A percentile compares a stretch with the other conserved stretches of the same genome.
Evolutionary conservation across 768 basidiomycete genomes (phyloP).

Genomic region (Rhizopogon vesiculosus): DNA sequence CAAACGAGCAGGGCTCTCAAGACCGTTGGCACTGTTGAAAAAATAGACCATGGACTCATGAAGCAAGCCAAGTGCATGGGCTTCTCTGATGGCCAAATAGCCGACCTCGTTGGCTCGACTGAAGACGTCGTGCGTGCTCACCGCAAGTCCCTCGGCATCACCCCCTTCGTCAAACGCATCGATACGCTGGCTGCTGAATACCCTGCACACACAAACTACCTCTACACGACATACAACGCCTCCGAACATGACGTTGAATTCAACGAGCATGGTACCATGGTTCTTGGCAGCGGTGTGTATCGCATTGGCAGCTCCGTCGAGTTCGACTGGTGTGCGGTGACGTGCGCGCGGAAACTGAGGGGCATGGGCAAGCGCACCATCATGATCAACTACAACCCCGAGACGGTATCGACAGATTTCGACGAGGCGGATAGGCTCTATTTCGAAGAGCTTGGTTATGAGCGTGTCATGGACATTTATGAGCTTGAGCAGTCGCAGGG

Average conservation of each 20-base stretch:
- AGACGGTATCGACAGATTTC: conserved; percentile 98
- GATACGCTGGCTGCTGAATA: conserved; percentile 99
- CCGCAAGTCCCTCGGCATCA: conserved; percentile 84
- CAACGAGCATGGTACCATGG: conserved; percentile 98
- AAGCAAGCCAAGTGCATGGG: conserved; percentile 89
- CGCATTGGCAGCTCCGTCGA: conserved; percentile 98
- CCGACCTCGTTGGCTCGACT: conserved; percentile 65
- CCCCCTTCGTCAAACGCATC: conserved; percentile 98
- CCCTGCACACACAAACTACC: conserved; percentile 98
- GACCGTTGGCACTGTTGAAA: conserved; percentile 61
- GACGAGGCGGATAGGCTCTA: conserved; percentile 99
- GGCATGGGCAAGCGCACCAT: conserved; percentile 92
- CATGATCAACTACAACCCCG: conserved; percentile 99
- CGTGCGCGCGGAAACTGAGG: conserved; percentile 88
- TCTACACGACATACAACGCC: conserved; percentile 99
- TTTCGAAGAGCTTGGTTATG: conserved; percentile 97
- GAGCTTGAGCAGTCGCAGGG: conserved; percentile 91
- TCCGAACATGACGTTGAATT: conserved; percentile 94
- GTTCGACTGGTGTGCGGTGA: conserved; percentile 99
- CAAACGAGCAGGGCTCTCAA: conserved; percentile 76
- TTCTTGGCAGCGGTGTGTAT: conserved; percentile 96
- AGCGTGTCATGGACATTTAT: conserved; percentile 99
- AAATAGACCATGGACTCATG: conserved; percentile 74
- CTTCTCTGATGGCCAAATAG: conserved; percentile 91
- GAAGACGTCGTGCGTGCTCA: conserved; percentile 80